Conservation (phyloP, 345 rosid genomes). For the Geranium rotundifolium region DNA sequence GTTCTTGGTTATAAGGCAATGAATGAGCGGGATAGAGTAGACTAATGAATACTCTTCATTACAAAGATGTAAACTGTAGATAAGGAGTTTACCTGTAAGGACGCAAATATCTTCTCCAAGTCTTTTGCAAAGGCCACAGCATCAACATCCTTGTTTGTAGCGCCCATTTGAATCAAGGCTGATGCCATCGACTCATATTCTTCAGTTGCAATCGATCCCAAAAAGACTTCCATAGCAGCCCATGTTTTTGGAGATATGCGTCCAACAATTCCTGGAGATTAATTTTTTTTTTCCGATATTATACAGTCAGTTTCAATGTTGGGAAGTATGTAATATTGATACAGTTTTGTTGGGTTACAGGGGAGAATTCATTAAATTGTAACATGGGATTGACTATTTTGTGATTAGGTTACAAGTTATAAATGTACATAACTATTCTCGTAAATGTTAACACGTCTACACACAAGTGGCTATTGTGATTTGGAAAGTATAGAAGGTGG, state of each 20-base stretch:
- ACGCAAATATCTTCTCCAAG: conserved; percentile 80
- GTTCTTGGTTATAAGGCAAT: not conserved
- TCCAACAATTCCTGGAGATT: conserved; percentile 78
- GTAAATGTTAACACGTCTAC: not conserved
- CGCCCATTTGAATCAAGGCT: conserved; percentile 92
- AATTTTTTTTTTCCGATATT: not conserved
- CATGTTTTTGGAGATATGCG: conserved; percentile 96
- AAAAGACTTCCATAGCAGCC: conserved; percentile 88
- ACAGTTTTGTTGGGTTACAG: not conserved
- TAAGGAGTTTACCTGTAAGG: conserved; percentile 53
- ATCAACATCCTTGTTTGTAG: conserved; percentile 78
- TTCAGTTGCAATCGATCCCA: conserved; percentile 67
- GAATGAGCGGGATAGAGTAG: not conserved
- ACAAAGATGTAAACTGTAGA: not conserved
- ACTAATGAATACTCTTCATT: not conserved
- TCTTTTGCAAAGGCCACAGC: conserved; percentile 76
- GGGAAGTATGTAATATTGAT: not conserved
- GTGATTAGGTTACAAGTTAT: not conserved
- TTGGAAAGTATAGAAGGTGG: not conserved
- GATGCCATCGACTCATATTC: conserved; percentile 92
- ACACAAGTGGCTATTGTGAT: no score
- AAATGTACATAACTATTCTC: no score
- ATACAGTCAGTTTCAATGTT: not conserved
- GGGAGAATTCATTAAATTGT: not conserved
- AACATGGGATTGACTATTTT: not conserved